These are phyloP conservation scores for Aspergillus transmontanensis DNA, from an alignment of 2,329 filamentous ascomycete genomes.

Conservation along the genomic window DNA sequence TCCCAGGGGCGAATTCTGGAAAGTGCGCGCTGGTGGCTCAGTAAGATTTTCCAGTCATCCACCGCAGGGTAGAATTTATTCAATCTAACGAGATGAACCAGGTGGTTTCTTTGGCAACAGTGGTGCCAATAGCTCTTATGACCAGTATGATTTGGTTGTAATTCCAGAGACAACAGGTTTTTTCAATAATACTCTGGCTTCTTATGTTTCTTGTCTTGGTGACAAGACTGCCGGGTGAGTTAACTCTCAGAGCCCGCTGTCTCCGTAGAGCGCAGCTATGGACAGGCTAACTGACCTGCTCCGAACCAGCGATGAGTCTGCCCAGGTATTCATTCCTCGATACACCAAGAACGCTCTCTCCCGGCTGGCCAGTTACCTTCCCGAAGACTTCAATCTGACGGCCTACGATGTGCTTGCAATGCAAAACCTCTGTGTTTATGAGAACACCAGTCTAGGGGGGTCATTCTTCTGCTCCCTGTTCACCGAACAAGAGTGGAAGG, in stretches of 20 bases:
- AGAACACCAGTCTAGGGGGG: constrained; percentile 52
- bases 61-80: too few relatives aligned
- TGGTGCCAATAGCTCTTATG: constrained; percentile 26
- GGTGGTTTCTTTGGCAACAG: constrained; percentile 35
- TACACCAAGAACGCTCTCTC: constrained; percentile 51
- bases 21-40: constrained; percentile 49
- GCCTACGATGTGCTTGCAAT: constrained; percentile 55
- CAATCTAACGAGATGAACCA: constrained; percentile 2
- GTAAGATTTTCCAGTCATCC: constrained; percentile 28
- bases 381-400: constrained; percentile 52
- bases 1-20: constrained; percentile 58
- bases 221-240: constrained; percentile 38
- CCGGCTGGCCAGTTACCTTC: constrained; percentile 52
- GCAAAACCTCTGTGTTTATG: constrained; percentile 59
- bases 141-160: constrained; percentile 45
- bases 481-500: constrained; percentile 57
- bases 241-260: neutral
- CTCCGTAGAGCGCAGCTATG: neutral
- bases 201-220: constrained; percentile 35
- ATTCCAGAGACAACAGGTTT: constrained; percentile 54
- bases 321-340: constrained; percentile 46
- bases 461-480: constrained; percentile 58
- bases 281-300: neutral
- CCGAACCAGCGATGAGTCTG: constrained; percentile 23
- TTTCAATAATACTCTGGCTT: constrained; percentile 54